These are phyloP conservation scores for Choiromyces venosus DNA, from an alignment of 495 filamentous ascomycete genomes.

Conservation along the genomic window DNA sequence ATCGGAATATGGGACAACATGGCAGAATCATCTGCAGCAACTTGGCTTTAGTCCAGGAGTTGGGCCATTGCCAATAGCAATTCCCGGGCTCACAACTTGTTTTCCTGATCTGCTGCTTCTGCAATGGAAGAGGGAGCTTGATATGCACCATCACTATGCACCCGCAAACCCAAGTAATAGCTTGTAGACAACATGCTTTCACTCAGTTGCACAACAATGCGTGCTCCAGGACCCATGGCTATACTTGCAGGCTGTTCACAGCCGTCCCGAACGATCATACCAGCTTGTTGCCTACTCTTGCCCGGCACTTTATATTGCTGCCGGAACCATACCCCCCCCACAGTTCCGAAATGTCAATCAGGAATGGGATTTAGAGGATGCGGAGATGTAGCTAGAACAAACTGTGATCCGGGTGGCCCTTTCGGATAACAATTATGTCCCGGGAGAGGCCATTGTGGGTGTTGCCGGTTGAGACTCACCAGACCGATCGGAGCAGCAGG, in stretches of 20 bases:
- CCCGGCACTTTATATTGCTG: neutral
- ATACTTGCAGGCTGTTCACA: neutral
- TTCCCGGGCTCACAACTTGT: neutral
- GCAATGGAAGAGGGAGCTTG: neutral
- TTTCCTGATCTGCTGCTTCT: neutral
- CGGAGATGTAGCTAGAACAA: neutral
- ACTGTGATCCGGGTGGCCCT: neutral
- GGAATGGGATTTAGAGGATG: neutral
- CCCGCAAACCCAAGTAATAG: neutral
- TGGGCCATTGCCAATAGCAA: neutral
- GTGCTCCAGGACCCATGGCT: neutral
- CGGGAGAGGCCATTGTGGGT: neutral
- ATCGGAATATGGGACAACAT: neutral
- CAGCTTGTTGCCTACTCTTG: neutral
- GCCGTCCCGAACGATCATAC: neutral
- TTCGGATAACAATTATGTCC: neutral
- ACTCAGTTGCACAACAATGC: neutral
- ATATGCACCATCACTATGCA: neutral
- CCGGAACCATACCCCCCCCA: neutral
- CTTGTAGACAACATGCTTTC: neutral
- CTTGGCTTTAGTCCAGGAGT: no score
- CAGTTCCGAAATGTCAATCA: neutral
- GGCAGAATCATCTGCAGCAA: neutral
- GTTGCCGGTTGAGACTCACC: neutral
- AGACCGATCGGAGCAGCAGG: neutral